These are phyloP conservation scores for Fraxinus nigra DNA, from an alignment of 305 asterid genomes.

Conservation along the genomic window DNA sequence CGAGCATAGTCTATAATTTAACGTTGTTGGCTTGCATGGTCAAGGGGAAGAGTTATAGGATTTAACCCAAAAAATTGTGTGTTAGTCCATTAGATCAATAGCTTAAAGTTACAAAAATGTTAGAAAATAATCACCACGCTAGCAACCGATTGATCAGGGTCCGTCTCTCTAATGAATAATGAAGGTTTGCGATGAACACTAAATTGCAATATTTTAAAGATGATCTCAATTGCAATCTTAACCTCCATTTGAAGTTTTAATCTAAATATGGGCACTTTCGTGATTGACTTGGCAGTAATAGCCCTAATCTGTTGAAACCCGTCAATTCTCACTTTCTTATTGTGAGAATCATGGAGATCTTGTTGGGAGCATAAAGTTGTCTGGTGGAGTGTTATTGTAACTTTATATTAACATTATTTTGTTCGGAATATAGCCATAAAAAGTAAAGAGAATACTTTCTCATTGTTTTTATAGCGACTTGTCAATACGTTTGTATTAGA, in stretches of 20 bases:
- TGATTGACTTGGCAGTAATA: too few species aligned
- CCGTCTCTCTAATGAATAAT: too few species aligned
- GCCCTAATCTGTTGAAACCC: neutral
- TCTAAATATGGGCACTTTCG: too few species aligned
- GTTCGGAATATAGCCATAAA: neutral
- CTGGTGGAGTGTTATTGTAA: neutral
- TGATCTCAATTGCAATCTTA: too few species aligned
- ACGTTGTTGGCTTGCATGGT: too few species aligned
- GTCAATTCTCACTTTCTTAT: neutral
- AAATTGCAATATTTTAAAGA: too few species aligned
- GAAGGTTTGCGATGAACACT: too few species aligned
- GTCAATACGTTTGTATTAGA: neutral
- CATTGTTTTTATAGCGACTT: neutral
- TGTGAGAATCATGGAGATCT: neutral
- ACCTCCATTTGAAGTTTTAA: too few species aligned
- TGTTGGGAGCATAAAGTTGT: neutral
- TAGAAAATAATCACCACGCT: neutral
- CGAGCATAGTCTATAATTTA: neutral
- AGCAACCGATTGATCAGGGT: too few species aligned
- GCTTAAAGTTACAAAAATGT: neutral
- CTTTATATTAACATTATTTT: too few species aligned
- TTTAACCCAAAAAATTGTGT: neutral
- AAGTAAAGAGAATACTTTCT: neutral
- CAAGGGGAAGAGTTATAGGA: neutral
- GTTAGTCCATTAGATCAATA: neutral